Evolutionary conservation across 2,329 filamentous ascomycete genomes (phyloP), one percentile per base, ranked within the genome.

Genomic region (Dothidotthia symphoricarpi): DNA sequence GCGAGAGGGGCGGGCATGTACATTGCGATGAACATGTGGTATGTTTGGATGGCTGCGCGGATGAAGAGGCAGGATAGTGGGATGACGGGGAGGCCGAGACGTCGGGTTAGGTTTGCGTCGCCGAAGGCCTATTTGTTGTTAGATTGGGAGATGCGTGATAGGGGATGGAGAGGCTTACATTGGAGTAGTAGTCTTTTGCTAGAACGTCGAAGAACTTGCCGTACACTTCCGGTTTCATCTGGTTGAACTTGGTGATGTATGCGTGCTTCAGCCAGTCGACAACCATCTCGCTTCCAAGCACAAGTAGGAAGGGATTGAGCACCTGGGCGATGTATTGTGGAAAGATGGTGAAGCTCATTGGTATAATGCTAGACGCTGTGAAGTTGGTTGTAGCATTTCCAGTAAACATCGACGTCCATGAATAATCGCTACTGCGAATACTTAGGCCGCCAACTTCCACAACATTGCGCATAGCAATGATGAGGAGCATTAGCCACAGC

Each of bases 221-320:
- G 65, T 98, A 98, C 39, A 98, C 86, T 6, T 79, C 81, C 3
- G 93, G 93, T 49, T 93, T 91, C 52, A 90, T 89, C 55, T 95
- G 95, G 74, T 98, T 98, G 73, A 98, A 98, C 63, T 98, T 98
- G 63, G 84, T 90, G 63, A 98, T 94, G 63, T 97, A 98, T 15
- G 88, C 88, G 62, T 98, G 94, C 67, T 98, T 98, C 65, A 96
- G 80, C 80, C 87, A 90, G 68, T 98, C 93, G 2, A 98, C 93
- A 7, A 95, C 71, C 83, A 96, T 96, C 69, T 98, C 93, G 47
- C 89, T 95, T 1, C 90, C 91, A 6, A 98, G 79, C 0, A 98
- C 94, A 6, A 98, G 82, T 10, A 98, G 71, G 53, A 98, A 98
- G 0, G 93, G 94, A 0, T 88, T 90, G 3, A 98, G 73, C 0